Evolutionary conservation across 805 yeast species (phyloP).

Genomic region (Kazachstania bromeliacearum): DNA sequence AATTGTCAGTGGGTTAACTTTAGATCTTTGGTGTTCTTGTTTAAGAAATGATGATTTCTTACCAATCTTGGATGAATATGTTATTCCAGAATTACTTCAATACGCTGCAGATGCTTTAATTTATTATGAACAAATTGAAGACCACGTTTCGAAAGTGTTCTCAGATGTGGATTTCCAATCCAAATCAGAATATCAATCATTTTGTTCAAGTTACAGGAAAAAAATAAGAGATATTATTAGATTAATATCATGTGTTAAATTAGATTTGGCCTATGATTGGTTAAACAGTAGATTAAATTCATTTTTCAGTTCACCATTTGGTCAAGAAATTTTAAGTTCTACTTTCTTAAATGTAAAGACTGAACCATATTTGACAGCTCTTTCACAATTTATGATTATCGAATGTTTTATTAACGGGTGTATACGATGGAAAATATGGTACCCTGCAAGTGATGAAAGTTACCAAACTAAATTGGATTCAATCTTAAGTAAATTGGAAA

Average conservation of each 20-base stretch:
- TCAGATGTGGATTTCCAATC: slow-evolving; percentile 86
- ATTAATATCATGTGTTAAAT: slow-evolving; percentile 74
- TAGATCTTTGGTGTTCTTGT: slow-evolving; percentile 91
- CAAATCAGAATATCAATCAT: slow-evolving; percentile 65
- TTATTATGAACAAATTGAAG: slow-evolving; percentile 62
- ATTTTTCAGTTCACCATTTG: slow-evolving; percentile 64
- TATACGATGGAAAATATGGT: slow-evolving; percentile 94
- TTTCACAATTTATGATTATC: slow-evolving; percentile 74
- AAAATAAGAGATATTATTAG: slow-evolving; percentile 87
- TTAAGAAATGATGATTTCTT: slow-evolving; percentile 70
- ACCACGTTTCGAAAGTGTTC: slow-evolving; percentile 52
- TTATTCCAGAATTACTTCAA: slow-evolving; percentile 57
- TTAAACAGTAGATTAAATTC: slow-evolving; percentile 59
- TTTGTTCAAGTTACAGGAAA: slow-evolving; percentile 69
- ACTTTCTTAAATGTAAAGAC: slow-evolving; percentile 45
- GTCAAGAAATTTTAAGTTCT: slow-evolving; percentile 51
- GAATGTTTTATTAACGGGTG: slow-evolving; percentile 90
- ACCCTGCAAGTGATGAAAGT: slow-evolving; percentile 29
- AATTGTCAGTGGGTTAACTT: slow-evolving; percentile 80
- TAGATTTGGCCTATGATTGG: slow-evolving; percentile 77
- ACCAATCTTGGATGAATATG: slow-evolving; percentile 36
- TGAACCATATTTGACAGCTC: slow-evolving; percentile 66
- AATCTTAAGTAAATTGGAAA: slow-evolving; percentile 49
- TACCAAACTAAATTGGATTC: slow-evolving; percentile 44
- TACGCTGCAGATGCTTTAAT: slow-evolving; percentile 70